Evolutionary conservation across 805 yeast species (phyloP), one percentile per base, ranked within the genome.

Genomic region (Priceomyces haplophilus): DNA sequence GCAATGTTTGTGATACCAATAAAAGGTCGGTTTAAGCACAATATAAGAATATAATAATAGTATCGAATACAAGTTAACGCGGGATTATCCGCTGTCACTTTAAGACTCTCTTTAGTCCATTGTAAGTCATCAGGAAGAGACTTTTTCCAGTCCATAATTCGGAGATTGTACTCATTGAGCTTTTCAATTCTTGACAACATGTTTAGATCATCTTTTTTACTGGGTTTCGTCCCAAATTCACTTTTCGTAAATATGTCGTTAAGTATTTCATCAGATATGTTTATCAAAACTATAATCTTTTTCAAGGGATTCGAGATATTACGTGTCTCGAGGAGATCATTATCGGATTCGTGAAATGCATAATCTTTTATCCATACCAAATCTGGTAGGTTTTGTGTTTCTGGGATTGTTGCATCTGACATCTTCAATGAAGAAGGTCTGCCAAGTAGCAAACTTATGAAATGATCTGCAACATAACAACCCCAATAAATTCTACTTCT

Each of bases 401-500:
- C 83, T 0, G 80, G 79, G 11, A 81, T 78, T 0, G 84, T 73
- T 0, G 85, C 78, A 48, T 81, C 82, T 34, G 75, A 68, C 38
- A 76, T 66, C 51, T 79, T 76, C 39, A 81, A 56, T 1, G 75
- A 60, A 0, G 82, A 73, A 0, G 84, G 83, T 40, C 85, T 61
- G 3, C 87, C 87, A 37, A 80, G 59, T 38, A 80, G 63, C 29
- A 80, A 60, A 53, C 83, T 75, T 27, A 80, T 77, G 50, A 80
- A 76, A 54, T 79, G 85, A 56, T 81, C 87, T 2, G 82, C 82
- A 43, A 80, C 63, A 55, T 75, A 81, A 38, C 81, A 73, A 3
- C 86, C 86, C 87, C 87, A 81, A 54, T 77, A 78, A 8, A 81
- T 76, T 44, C 87, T 63, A 38, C 80, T 72, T 44, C 84, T 66